These are phyloP conservation scores for Podospora fimiseda DNA, from an alignment of 495 filamentous ascomycete species.

Conservation along the genomic window DNA sequence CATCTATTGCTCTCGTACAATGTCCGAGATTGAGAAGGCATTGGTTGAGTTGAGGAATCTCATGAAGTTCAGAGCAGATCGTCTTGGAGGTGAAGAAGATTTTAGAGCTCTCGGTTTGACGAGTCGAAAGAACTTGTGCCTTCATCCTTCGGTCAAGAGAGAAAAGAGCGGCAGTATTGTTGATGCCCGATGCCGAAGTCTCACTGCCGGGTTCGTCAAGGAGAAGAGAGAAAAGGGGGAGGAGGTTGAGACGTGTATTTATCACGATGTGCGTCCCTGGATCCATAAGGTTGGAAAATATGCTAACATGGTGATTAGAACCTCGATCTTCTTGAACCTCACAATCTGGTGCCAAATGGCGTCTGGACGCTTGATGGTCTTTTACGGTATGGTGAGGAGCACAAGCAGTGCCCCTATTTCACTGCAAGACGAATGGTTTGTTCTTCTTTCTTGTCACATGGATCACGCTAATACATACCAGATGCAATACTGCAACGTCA, in stretches of 20 bases:
- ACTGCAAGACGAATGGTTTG: constrained; percentile 91
- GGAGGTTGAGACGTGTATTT: constrained; percentile 87
- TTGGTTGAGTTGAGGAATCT: constrained; percentile 82
- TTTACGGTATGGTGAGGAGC: constrained; percentile 79
- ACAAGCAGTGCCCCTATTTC: constrained; percentile 98
- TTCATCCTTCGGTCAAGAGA: constrained; percentile 89
- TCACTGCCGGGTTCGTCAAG: constrained; percentile 94
- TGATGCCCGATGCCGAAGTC: constrained; percentile 87
- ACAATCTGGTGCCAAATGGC: constrained; percentile 86
- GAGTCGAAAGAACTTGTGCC: constrained; percentile 93
- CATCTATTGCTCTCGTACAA: constrained; percentile 97
- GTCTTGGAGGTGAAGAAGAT: constrained; percentile 83
- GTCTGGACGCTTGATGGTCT: constrained; percentile 94
- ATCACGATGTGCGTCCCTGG: constrained; percentile 69
- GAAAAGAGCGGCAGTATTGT: constrained; percentile 94
- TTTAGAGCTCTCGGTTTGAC: constrained; percentile 89
- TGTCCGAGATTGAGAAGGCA: constrained; percentile 95
- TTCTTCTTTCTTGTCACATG: too few relatives aligned
- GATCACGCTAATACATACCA: too few relatives aligned
- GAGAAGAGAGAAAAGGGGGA: constrained; percentile 94
- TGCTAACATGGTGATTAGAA: constrained; percentile 50
- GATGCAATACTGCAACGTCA: constrained; percentile 99
- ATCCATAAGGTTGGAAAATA: background rate
- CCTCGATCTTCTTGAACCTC: constrained; percentile 86
- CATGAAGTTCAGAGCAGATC: constrained; percentile 87